Conservation (phyloP, 2,329 filamentous ascomycete species). For the Microcyclosporella mali region DNA sequence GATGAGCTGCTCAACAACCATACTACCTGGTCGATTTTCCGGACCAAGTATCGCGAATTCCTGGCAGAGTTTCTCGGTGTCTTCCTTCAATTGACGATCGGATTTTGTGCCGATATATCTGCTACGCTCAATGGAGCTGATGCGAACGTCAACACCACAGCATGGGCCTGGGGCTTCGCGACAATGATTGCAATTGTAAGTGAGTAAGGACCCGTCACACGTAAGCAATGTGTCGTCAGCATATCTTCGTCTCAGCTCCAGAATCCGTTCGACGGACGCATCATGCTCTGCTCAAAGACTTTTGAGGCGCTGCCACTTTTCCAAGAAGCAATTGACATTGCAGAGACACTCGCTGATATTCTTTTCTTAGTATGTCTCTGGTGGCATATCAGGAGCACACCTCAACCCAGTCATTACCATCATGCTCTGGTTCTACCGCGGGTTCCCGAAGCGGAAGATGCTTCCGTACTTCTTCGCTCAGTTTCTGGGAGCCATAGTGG, state of each 20-base stretch:
- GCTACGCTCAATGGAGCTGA: conserved; percentile 31
- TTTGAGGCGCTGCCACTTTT: too few species aligned
- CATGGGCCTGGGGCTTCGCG: conserved; percentile 47
- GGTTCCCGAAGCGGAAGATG: conserved; percentile 49
- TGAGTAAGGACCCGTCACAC: too few species aligned
- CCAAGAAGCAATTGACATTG: too few species aligned
- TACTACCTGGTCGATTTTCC: conserved; percentile 43
- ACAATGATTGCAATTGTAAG: conserved; percentile 41
- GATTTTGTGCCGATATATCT: conserved; percentile 46
- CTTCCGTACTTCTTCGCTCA: conserved; percentile 48
- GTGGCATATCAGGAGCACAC: conserved; percentile 44
- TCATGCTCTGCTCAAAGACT: too few species aligned
- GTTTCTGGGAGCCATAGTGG: conserved; percentile 48
- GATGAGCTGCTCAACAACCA: conserved; percentile 45
- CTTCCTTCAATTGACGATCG: conserved; percentile 34
- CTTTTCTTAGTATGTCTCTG: conserved; percentile 33
- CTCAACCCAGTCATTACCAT: conserved; percentile 45
- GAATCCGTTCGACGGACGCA: too few species aligned
- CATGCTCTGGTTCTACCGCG: conserved; percentile 40
- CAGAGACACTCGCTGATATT: too few species aligned
- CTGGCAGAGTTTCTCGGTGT: conserved; percentile 50
- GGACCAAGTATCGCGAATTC: conserved; percentile 48
- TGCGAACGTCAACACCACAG: conserved; percentile 39
- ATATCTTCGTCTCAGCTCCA: too few species aligned
- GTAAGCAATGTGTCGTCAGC: too few species aligned